phyloP scores from a whole-genome alignment of 257 asterid species.

The Cynanchum wilfordii region DNA sequence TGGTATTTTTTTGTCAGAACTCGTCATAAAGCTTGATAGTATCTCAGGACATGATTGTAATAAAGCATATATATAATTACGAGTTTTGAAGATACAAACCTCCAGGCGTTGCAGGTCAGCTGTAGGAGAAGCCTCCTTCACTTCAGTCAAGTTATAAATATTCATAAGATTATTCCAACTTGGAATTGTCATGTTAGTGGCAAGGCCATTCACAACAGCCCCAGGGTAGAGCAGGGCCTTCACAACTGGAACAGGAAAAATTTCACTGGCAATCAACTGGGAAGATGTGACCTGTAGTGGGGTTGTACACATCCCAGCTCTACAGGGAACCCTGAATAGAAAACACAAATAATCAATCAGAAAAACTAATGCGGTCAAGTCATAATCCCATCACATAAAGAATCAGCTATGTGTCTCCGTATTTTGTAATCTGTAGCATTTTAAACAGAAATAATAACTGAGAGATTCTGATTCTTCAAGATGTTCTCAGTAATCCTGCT shows the following conservation, averaged over 20 bases:
- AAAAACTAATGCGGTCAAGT: not conserved
- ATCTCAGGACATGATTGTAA: not conserved
- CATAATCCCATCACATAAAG: not conserved
- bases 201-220: constrained; percentile 53
- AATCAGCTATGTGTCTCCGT: not conserved
- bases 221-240: constrained; percentile 94
- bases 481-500: not conserved
- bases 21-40: not conserved
- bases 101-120: constrained; percentile 85
- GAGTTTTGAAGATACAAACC: constrained; percentile 37
- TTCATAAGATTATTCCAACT: constrained; percentile 64
- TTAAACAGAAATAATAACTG: not conserved
- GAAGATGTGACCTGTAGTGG: constrained; percentile 86
- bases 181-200: constrained; percentile 51
- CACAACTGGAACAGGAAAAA: constrained; percentile 75
- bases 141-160: constrained; percentile 67
- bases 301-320: constrained; percentile 84
- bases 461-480: not conserved
- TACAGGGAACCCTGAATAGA: constrained; percentile 69
- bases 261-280: constrained; percentile 79
- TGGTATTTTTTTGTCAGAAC: not conserved
- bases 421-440: not conserved
- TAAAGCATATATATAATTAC: not conserved
- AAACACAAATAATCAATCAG: not conserved
- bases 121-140: constrained; percentile 69